Conservation (phyloP, 1,284 basidiomycete genomes). For the Phellinidium pouzarii region DNA sequence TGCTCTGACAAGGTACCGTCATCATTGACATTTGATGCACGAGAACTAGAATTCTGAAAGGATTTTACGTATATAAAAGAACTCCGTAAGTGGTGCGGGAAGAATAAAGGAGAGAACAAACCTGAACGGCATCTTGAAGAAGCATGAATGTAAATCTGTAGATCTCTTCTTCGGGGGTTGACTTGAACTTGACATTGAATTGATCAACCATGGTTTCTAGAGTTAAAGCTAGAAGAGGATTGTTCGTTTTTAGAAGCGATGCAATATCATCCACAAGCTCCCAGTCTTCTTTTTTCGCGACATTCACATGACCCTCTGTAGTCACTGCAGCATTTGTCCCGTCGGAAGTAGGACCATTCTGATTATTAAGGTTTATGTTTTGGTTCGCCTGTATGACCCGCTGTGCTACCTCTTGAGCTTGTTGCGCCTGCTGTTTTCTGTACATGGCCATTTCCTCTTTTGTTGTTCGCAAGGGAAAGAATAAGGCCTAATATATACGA, state of each 20-base stretch:
- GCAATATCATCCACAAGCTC: conserved; percentile 95
- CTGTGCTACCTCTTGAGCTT: conserved; percentile 3
- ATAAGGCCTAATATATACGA: conserved; percentile 64
- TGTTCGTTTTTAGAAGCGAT: conserved; percentile 92
- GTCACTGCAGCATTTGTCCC: conserved; percentile 22
- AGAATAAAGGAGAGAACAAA: conserved; percentile 26
- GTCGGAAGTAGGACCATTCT: conserved; percentile 22
- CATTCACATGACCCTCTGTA: conserved; percentile 20
- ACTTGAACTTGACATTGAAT: conserved; percentile 88
- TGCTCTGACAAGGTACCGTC: conserved; percentile 64
- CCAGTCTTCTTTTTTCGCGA: conserved; percentile 67
- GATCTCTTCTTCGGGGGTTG: conserved; percentile 88
- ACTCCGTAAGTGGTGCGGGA: background rate
- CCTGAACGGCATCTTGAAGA: conserved; percentile 66
- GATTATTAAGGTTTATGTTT: background rate
- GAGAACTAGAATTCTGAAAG: conserved; percentile 61
- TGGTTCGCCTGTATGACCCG: conserved; percentile 19
- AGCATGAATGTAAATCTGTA: conserved; percentile 89
- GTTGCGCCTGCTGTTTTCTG: conserved; percentile 31
- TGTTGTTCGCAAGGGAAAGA: conserved; percentile 90
- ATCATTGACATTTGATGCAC: conserved; percentile 64
- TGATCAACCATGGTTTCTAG: conserved; percentile 99
- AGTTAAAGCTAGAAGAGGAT: conserved; percentile 90
- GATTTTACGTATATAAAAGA: background rate
- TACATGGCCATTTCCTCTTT: conserved; percentile 79